phyloP scores from a whole-genome alignment of 1,284 basidiomycete genomes.

The Cryptococcus neoformans region DNA sequence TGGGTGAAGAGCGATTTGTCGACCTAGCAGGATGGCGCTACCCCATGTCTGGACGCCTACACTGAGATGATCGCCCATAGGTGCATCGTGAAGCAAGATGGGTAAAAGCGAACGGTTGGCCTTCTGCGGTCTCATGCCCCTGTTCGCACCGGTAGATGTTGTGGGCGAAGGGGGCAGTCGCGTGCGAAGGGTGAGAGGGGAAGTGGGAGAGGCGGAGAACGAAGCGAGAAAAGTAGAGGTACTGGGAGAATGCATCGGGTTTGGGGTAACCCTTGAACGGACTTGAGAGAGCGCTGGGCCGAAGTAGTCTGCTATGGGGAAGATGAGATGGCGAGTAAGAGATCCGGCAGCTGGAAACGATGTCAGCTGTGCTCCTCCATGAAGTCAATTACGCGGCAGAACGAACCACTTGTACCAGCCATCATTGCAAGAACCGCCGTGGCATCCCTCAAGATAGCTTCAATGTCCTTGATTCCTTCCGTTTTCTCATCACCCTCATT shows the following conservation, averaged over 20 bases:
- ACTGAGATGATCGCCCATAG: slow-evolving; percentile 68
- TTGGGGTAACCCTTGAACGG: slow-evolving; percentile 12
- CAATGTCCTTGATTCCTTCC: slow-evolving; percentile 27
- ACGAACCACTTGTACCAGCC: slow-evolving; percentile 59
- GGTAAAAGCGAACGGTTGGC: slow-evolving; percentile 27
- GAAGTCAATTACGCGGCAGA: slow-evolving; percentile 7
- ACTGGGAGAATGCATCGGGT: slow-evolving; percentile 33
- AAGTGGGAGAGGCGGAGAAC: slow-evolving; percentile 33
- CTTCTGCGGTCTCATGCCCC: not conserved
- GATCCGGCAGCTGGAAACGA: slow-evolving; percentile 33
- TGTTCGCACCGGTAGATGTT: not conserved
- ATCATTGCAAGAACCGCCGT: slow-evolving; percentile 64
- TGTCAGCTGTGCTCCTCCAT: not conserved
- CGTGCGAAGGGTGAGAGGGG: slow-evolving; percentile 17
- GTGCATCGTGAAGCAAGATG: slow-evolving; percentile 65
- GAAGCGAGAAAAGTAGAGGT: slow-evolving; percentile 35
- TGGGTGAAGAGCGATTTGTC: slow-evolving; percentile 66
- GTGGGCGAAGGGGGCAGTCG: not conserved
- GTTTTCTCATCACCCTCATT: slow-evolving; percentile 15
- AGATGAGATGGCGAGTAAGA: slow-evolving; percentile 43
- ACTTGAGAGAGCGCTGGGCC: slow-evolving; percentile 24
- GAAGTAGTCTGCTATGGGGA: slow-evolving; percentile 37
- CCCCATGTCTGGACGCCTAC: slow-evolving; percentile 93
- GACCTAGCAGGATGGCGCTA: slow-evolving; percentile 73
- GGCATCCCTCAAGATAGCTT: slow-evolving; percentile 58